phyloP scores from a whole-genome alignment of 2,329 filamentous ascomycete species.

The Cryphonectria radicalis region DNA sequence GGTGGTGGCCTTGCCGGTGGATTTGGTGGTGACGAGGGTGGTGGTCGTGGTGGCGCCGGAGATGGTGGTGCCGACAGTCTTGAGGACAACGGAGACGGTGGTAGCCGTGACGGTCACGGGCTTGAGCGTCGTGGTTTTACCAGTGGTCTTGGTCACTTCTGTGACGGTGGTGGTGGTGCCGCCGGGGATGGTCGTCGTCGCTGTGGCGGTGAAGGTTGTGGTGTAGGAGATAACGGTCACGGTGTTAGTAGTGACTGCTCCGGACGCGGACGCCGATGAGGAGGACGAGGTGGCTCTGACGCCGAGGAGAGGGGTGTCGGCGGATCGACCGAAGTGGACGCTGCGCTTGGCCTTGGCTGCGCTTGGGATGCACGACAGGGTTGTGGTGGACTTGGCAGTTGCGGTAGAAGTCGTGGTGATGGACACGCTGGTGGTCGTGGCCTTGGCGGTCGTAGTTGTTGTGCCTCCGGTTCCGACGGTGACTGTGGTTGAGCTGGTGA shows the following conservation, averaged over 20 bases:
- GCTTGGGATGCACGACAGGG: constrained; percentile 26
- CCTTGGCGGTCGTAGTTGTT: constrained; percentile 28
- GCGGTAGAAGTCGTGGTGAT: constrained; percentile 32
- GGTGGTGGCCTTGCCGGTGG: constrained; percentile 31
- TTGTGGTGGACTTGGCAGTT: constrained; percentile 32
- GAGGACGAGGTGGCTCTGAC: constrained; percentile 3
- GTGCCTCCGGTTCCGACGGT: constrained; percentile 25
- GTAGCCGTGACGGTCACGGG: neutral
- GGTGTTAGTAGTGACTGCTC: neutral
- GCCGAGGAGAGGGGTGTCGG: neutral
- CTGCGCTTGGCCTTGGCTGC: constrained; percentile 13
- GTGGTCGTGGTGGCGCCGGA: constrained; percentile 8
- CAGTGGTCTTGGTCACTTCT: constrained; percentile 2
- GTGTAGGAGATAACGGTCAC: constrained; percentile 6
- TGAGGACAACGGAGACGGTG: constrained; percentile 3
- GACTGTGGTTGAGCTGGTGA: constrained; percentile 38
- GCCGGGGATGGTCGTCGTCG: neutral
- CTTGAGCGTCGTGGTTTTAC: constrained; percentile 15
- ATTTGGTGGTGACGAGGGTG: constrained; percentile 19
- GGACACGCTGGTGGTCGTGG: constrained; percentile 27
- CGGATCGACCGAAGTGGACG: neutral
- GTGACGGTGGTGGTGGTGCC: neutral
- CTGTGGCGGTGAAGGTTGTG: constrained; percentile 3
- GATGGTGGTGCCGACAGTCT: constrained; percentile 11
- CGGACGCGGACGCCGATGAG: neutral